Percentiles rank a stretch among this genome's conserved stretches.
Conservation (phyloP, 2,329 filamentous ascomycete species). For the Plenodomus lindquistii region DNA sequence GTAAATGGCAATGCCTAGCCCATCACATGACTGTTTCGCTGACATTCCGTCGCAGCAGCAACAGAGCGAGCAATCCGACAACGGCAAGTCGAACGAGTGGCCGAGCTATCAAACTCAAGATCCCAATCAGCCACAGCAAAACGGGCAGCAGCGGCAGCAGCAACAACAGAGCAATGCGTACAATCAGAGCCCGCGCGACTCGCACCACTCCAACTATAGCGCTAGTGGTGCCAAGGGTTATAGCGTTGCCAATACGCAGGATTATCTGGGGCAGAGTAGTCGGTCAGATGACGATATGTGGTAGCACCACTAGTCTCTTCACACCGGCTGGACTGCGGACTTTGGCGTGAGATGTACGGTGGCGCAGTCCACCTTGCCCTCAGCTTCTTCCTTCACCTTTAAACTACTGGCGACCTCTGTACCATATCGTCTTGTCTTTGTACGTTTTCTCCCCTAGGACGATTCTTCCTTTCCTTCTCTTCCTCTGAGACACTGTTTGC, state of each 20-base stretch:
- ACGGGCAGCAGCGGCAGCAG: conserved; percentile 15
- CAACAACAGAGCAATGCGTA: conserved; percentile 16
- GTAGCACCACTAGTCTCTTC: conserved; percentile 23
- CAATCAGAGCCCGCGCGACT: conserved; percentile 32
- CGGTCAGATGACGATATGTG: conserved; percentile 46
- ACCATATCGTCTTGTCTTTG: neutral
- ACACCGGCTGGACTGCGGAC: neutral
- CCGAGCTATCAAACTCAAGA: conserved; percentile 11
- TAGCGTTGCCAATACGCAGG: conserved; percentile 43
- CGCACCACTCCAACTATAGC: conserved; percentile 38
- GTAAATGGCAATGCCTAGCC: conserved; percentile 6
- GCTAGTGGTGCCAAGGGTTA: conserved; percentile 28
- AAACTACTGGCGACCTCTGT: neutral
- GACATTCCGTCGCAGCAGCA: conserved; percentile 15
- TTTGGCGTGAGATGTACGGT: neutral
- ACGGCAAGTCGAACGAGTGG: conserved; percentile 25
- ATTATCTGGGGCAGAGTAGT: conserved; percentile 40
- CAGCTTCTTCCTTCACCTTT: neutral
- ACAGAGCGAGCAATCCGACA: conserved; percentile 23
- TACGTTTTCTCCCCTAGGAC: neutral
- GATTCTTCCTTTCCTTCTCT: no score
- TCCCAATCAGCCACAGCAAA: conserved; percentile 15
- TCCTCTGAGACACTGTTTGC: no score
- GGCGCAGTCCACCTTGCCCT: neutral
- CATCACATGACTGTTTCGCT: neutral